Evolutionary conservation across 2,329 filamentous ascomycete genomes (phyloP), one percentile per base, ranked within the genome.

Genomic region (Beauveria medogensis): DNA sequence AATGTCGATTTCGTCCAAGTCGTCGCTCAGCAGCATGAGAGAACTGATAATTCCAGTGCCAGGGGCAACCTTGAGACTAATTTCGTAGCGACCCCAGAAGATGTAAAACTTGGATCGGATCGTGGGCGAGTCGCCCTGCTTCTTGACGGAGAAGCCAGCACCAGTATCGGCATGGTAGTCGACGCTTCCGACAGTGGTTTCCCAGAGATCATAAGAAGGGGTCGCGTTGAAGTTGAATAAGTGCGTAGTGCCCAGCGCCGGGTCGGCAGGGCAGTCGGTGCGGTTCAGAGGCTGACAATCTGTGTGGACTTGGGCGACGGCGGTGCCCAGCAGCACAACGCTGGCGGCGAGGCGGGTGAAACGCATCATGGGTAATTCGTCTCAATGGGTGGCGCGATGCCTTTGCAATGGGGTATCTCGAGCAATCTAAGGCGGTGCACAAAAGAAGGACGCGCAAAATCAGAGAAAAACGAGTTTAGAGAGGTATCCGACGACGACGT

Each of bases 1-100:
- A 84, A 90, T 93, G 70, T 96, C 92, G 46, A 96, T 86, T 74
- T 96, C 91, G 71, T 96, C 92, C 16, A 93, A 80, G 67, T 92
- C 87, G 67, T 94, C 88, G 55, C 89, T 93, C 65, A 94, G 81
- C 73, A 93, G 81, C 71, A 96, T 92, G 69, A 95, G 87, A 64
- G 89, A 86, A 69, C 87, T 91, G 67, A 96, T 84, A 64, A 96
- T 87, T 56, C 92, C 92, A 8, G 76, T 77, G 20, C 92, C 92
- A 1, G 79, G 76, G 0, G 92, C 86, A 4, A 89, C 89, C 76
- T 91, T 90, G 78, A 95, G 83, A 66, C 84, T 80, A 62, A 93
- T 81, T 73, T 94, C 90, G 60, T 91, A 86, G 63, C 86, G 84
- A 59, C 91, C 91, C 66, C 89, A 93, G 78, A 95, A 92, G 74